Conservation (phyloP, 805 yeast genomes). For the Martiniozyma abietophila region DNA sequence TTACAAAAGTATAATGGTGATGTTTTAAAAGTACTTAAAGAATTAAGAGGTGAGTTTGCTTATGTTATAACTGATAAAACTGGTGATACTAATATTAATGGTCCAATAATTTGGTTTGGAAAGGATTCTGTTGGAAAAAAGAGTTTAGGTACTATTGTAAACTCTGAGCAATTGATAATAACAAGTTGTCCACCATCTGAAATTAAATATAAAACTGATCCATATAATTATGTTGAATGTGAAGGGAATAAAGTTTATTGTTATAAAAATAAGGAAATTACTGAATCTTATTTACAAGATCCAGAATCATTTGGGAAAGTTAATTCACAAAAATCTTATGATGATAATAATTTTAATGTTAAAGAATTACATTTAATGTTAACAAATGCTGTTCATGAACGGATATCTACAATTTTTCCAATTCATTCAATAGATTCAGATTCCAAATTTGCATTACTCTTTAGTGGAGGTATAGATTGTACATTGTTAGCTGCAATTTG, state of each 20-base stretch:
- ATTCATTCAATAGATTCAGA: constrained; percentile 25
- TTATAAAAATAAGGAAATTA: constrained; percentile 20
- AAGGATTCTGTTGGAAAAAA: constrained; percentile 79
- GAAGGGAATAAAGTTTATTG: constrained; percentile 39
- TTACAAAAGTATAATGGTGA: constrained; percentile 21
- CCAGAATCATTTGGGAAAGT: neutral
- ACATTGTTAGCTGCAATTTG: constrained; percentile 61
- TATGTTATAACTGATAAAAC: constrained; percentile 40
- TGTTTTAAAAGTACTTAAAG: constrained; percentile 32
- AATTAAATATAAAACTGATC: constrained; percentile 14
- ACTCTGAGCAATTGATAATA: constrained; percentile 32
- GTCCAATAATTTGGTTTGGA: constrained; percentile 77
- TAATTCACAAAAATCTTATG: too few relatives aligned
- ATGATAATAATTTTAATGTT: constrained; percentile 4
- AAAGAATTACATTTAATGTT: constrained; percentile 25
- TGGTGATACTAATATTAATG: constrained; percentile 17
- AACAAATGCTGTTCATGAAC: constrained; percentile 31
- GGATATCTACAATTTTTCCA: constrained; percentile 58
- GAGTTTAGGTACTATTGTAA: constrained; percentile 44
- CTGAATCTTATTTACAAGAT: constrained; percentile 1
- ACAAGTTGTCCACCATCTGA: constrained; percentile 36
- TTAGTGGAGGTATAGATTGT: constrained; percentile 95
- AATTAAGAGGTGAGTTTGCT: constrained; percentile 79
- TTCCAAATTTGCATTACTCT: constrained; percentile 50
- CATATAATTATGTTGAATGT: constrained; percentile 50